A percentile compares a stretch with the other conserved stretches of the same genome.
Conservation (phyloP, 2,329 filamentous ascomycete genomes). For the Fusarium begoniae region DNA sequence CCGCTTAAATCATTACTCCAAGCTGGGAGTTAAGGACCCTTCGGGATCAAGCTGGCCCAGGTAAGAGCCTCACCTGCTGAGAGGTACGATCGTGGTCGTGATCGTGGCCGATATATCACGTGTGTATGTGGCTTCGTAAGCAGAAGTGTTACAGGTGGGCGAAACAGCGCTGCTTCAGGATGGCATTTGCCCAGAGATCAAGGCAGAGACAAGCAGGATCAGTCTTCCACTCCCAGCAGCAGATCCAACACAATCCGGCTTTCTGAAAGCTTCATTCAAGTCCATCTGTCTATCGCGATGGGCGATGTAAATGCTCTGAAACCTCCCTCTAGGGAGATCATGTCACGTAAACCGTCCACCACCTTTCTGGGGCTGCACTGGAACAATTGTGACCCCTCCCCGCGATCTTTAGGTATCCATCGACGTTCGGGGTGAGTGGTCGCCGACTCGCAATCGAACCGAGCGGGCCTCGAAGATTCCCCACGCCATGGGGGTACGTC, state of each 20-base stretch:
- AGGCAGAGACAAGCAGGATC: neutral
- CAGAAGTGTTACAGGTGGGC: neutral
- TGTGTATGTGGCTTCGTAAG: neutral
- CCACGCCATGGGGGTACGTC: neutral
- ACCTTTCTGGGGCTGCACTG: neutral
- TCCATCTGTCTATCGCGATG: neutral
- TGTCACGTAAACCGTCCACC: neutral
- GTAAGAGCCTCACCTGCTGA: neutral
- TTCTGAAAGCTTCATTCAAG: neutral
- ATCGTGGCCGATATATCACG: neutral
- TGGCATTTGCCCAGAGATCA: neutral
- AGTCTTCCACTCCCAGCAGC: neutral
- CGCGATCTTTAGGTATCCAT: neutral
- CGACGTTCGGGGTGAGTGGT: neutral
- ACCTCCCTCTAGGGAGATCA: neutral
- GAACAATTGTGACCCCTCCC: neutral
- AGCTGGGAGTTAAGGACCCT: neutral
- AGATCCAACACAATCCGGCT: neutral
- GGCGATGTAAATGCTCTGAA: neutral
- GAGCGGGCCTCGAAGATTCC: fast-evolving
- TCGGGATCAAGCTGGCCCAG: neutral
- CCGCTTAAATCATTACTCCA: neutral
- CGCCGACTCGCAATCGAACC: neutral
- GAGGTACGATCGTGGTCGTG: neutral
- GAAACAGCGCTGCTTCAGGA: neutral